These are phyloP conservation scores for Penicillium taxi DNA, from an alignment of 495 filamentous ascomycete species.

Conservation along the genomic window DNA sequence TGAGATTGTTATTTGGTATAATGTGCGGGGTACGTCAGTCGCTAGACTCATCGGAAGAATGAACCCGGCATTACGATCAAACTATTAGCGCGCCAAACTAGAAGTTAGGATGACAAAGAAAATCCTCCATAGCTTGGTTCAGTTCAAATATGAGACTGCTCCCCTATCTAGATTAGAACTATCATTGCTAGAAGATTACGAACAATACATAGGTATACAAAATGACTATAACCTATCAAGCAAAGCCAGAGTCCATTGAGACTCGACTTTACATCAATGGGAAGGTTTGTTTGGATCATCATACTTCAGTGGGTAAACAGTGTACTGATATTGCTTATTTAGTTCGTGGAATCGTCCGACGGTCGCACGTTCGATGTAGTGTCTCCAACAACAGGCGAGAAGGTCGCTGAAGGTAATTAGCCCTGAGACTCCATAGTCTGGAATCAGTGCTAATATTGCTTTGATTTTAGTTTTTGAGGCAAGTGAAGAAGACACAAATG, in stretches of 20 bases:
- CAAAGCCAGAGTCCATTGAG: conserved; percentile 14
- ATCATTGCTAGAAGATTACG: too few relatives aligned
- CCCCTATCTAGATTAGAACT: too few relatives aligned
- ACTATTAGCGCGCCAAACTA: too few relatives aligned
- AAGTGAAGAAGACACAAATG: conserved; percentile 45
- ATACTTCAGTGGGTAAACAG: background rate
- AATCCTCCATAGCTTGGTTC: too few relatives aligned
- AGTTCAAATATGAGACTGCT: too few relatives aligned
- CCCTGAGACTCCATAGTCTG: background rate
- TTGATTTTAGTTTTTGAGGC: conserved; percentile 32
- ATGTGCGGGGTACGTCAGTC: too few relatives aligned
- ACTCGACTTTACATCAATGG: conserved; percentile 16
- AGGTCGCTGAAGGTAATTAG: conserved; percentile 9
- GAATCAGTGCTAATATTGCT: background rate
- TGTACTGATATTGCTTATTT: background rate
- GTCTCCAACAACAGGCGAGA: conserved; percentile 12
- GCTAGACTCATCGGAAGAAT: too few relatives aligned
- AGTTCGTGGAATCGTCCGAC: conserved; percentile 19
- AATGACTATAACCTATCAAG: conserved; percentile 5
- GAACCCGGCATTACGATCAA: too few relatives aligned
- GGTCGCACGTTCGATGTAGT: conserved; percentile 11
- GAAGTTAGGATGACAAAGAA: too few relatives aligned
- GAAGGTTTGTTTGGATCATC: conserved; percentile 5
- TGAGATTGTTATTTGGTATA: too few relatives aligned
- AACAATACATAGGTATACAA: too few relatives aligned